Evolutionary conservation across 768 basidiomycete species (phyloP), one percentile per base, ranked within the genome.

Genomic region (Kondoa malvinella): DNA sequence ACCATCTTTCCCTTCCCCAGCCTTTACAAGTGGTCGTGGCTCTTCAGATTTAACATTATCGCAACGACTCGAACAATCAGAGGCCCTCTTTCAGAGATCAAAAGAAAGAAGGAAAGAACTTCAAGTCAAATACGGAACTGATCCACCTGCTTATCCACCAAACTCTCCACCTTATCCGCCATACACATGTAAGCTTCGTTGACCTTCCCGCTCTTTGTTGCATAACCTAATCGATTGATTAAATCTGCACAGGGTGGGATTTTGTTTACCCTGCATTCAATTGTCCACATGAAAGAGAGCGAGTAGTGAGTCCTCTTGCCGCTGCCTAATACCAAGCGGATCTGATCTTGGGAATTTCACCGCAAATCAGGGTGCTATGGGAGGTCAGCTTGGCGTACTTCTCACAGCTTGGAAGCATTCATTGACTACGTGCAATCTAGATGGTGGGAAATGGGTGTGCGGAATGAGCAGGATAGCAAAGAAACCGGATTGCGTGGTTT

Each of bases 261-360:
- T 72, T 71, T 67, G 66, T 67, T 34, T 67, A 58, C 29, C 70
- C 71, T 21, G 32, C 69, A 2, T 72, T 72, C 67, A 68, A 69
- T 27, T 70, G 69, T 34, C 69, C 66, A n/a, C 65, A 62, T 56
- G 66, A 70, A 16, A 17, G 67, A 25, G 69, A 70, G 32, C 66
- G 69, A 16, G 50, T 70, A n/a, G 69, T 64, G 34, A 25, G 66
- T 63, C 29, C 50, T 31, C 27, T 27, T 17, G 59, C 2, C n/a
- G n/a, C n/a, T n/a, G n/a, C n/a, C n/a, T n/a, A n/a, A n/a, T n/a
- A n/a, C n/a, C n/a, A n/a, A n/a, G n/a, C n/a, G n/a, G n/a, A n/a
- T n/a, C n/a, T n/a, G n/a, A n/a, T n/a, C n/a, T n/a, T n/a, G n/a
- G n/a, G n/a, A n/a, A n/a, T n/a, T n/a, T n/a, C n/a, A n/a, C n/a